Evolutionary conservation across 257 asterid species (phyloP), one percentile per base, ranked within the genome.

Genomic region (Nicotiana obtusifolia): DNA sequence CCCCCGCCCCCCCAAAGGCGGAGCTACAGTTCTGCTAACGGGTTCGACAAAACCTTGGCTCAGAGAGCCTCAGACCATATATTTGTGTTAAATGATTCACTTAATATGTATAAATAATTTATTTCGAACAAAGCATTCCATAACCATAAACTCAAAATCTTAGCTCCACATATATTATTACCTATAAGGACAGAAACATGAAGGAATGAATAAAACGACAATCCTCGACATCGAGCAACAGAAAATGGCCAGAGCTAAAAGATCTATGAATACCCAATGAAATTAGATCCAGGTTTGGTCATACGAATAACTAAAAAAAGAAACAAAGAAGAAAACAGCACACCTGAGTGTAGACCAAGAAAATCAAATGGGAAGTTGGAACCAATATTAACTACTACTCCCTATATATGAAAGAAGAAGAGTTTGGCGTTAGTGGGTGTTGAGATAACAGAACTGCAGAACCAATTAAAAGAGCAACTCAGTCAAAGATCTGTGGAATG

Each of bases 401-500:
- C n/a, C n/a, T n/a, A 19, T 10, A 62, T 24, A 7, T 26, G 33
- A 62, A 26, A 3, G 28, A 24, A 26, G 7, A 62, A 81, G n/a
- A 49, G 26, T 7, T 30, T 44, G 60, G 66, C 59, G 76, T 30
- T 82, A 71, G 68, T 77, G 83, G 89, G 85, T 84, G 66, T 81
- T 78, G 20, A 82, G 66, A 77, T 81, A 80, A 80, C 71, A 52
- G 76, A 68, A 52, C 49, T 73, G 61, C 35, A 22, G 79, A 73
- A 47, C 24, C 24, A 75, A 73, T 47, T 19, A 8, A 49, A 64
- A 64, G 9, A 3, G 31, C 85, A 64, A 54, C 81, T 85, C 22
- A 67, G 85, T 57, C 52, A 65, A 81, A 81, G 92, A 88, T 86
- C 82, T 76, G 85, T 78, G 22, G 88, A 87, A 49, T 80, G 82